A percentile compares a stretch with the other conserved stretches of the same genome.
These are phyloP conservation scores for Cytospora paraplurivora DNA, from an alignment of 2,329 filamentous ascomycete genomes.

Conservation along the genomic window DNA sequence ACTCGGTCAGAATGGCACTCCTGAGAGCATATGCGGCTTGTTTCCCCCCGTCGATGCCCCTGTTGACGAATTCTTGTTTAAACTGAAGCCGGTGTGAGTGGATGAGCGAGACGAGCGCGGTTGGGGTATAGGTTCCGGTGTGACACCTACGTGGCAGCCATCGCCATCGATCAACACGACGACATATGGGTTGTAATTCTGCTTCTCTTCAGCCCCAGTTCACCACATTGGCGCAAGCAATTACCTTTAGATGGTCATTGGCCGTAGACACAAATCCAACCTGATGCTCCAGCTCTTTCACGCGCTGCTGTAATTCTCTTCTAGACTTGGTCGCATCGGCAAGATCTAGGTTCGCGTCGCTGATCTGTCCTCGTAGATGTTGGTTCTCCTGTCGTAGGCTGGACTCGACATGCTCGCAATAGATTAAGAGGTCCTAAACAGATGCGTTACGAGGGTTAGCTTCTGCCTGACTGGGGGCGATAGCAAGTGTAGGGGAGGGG, in stretches of 20 bases:
- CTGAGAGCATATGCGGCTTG: slow-evolving; percentile 53
- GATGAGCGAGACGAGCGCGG: neutral
- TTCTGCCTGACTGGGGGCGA: neutral
- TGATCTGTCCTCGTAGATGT: slow-evolving; percentile 44
- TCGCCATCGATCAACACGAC: slow-evolving; percentile 65
- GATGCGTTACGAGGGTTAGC: neutral
- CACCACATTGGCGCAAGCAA: slow-evolving; percentile 27
- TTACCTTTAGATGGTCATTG: slow-evolving; percentile 51
- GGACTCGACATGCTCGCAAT: slow-evolving; percentile 49
- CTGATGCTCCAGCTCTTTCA: slow-evolving; percentile 44
- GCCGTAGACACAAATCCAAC: slow-evolving; percentile 41
- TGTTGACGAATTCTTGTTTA: slow-evolving; percentile 54
- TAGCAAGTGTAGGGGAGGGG: neutral
- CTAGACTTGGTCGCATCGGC: slow-evolving; percentile 50
- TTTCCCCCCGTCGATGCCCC: slow-evolving; percentile 59
- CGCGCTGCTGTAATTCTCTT: slow-evolving; percentile 52
- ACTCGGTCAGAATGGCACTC: slow-evolving; percentile 50
- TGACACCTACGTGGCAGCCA: slow-evolving; percentile 41
- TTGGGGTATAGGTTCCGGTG: slow-evolving; percentile 15
- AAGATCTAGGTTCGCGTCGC: slow-evolving; percentile 52
- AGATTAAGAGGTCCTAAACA: slow-evolving; percentile 51
- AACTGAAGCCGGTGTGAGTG: slow-evolving; percentile 48
- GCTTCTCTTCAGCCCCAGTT: slow-evolving; percentile 31
- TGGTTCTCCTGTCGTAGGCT: slow-evolving; percentile 48
- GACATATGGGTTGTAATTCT: slow-evolving; percentile 62